phyloP scores from a whole-genome alignment of 2,329 filamentous ascomycete species.

The Aureobasidium sp. region DNA sequence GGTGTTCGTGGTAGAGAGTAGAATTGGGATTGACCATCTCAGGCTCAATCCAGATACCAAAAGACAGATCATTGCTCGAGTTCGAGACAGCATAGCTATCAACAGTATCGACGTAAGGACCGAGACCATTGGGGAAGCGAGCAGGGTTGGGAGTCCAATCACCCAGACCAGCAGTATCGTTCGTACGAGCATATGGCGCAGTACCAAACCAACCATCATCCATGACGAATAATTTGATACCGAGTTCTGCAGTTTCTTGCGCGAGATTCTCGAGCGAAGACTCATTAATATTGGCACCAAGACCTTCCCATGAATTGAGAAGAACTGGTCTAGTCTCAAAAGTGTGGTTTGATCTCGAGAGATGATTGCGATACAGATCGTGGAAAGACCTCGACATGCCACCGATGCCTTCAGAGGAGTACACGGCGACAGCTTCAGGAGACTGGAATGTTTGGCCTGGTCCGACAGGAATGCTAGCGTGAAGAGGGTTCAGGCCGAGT shows the following conservation, averaged over 20 bases:
- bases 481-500: constrained; percentile 66
- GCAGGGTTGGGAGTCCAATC: constrained; percentile 68
- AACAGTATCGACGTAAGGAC: constrained; percentile 57
- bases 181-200: constrained; percentile 63
- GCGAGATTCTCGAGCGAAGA: constrained; percentile 63
- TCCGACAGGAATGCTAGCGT: constrained; percentile 64
- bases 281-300: constrained; percentile 65
- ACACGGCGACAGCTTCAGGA: constrained; percentile 69
- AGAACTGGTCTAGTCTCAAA: constrained; percentile 59
- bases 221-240: constrained; percentile 69
- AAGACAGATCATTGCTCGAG: constrained; percentile 56
- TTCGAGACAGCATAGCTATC: constrained; percentile 56
- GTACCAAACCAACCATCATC: constrained; percentile 74
- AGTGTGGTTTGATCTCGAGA: constrained; percentile 64
- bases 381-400: constrained; percentile 71
- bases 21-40: constrained; percentile 75
- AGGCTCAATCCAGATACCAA: constrained; percentile 74
- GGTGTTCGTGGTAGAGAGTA: constrained; percentile 65
- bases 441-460: constrained; percentile 65
- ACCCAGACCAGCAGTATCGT: constrained; percentile 65
- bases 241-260: constrained; percentile 62
- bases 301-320: constrained; percentile 73
- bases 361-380: constrained; percentile 66
- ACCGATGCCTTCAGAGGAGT: constrained; percentile 64
- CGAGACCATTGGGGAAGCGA: constrained; percentile 65